These are phyloP conservation scores for Schizopora paradoxa DNA, from an alignment of 1,284 basidiomycete genomes.

Conservation along the genomic window DNA sequence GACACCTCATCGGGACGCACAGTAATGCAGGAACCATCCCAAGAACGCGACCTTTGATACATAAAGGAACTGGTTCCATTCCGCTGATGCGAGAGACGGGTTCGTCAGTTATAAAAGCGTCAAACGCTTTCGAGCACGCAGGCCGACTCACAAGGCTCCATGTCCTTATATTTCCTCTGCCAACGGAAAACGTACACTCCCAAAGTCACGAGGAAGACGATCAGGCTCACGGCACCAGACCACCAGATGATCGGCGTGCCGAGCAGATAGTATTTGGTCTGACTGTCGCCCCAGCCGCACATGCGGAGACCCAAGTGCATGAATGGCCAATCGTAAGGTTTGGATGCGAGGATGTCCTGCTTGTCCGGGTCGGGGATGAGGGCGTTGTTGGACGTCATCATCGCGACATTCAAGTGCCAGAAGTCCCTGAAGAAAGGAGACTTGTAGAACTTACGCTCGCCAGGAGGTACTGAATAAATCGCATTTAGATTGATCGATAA, in stretches of 20 bases:
- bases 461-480: slow-evolving; percentile 65
- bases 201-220: slow-evolving; percentile 49
- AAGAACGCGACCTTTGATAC: slow-evolving; percentile 87
- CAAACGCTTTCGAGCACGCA: background rate
- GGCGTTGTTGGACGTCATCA: slow-evolving; percentile 99
- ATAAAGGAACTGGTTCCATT: slow-evolving; percentile 95
- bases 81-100: slow-evolving; percentile 37
- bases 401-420: slow-evolving; percentile 97
- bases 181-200: slow-evolving; percentile 74
- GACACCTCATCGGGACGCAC: too few relatives aligned
- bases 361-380: slow-evolving; percentile 97
- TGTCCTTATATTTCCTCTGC: slow-evolving; percentile 89
- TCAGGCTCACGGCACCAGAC: slow-evolving; percentile 68
- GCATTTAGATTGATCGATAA: slow-evolving; percentile 8
- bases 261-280: slow-evolving; percentile 91
- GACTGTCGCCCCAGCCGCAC: slow-evolving; percentile 92
- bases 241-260: slow-evolving; percentile 95
- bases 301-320: slow-evolving; percentile 86
- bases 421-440: slow-evolving; percentile 97
- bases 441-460: slow-evolving; percentile 76
- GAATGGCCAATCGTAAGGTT: slow-evolving; percentile 92
- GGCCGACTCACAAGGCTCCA: slow-evolving; percentile 66
- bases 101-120: slow-evolving; percentile 15
- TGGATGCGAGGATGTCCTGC: slow-evolving; percentile 92
- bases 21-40: slow-evolving; percentile 90